Percentiles rank a stretch among this genome's conserved stretches.
Evolutionary conservation across 139 green algal species (phyloP).

Genomic region (Marvania coccoides): DNA sequence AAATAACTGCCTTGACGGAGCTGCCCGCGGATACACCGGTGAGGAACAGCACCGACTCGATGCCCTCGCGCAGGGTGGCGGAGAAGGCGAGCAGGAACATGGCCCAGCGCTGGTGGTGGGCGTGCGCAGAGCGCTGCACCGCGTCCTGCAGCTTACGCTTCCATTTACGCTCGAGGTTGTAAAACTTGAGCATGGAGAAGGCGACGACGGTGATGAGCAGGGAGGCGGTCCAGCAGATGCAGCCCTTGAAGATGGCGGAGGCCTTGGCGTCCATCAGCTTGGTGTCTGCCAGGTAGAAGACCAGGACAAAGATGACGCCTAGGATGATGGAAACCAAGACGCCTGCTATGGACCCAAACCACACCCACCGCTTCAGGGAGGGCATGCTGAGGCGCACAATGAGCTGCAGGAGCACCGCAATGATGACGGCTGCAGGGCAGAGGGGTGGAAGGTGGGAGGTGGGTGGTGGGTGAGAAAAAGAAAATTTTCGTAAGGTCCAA

Average conservation of each 20-base stretch:
- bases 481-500: too few relatives aligned
- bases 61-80: conserved; percentile 36
- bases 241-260: conserved; percentile 38
- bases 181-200: conserved; percentile 50
- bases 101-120: conserved; percentile 9
- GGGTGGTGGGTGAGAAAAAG: too few relatives aligned
- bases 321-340: conserved; percentile 30
- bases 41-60: conserved; percentile 50
- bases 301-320: conserved; percentile 37
- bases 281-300: conserved; percentile 39
- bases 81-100: conserved; percentile 37
- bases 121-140: too few relatives aligned
- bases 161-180: conserved; percentile 49
- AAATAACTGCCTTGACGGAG: conserved; percentile 24
- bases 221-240: conserved; percentile 22
- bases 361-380: conserved; percentile 30
- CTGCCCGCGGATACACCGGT: conserved; percentile 25
- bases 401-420: conserved; percentile 43
- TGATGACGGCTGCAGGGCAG: too few relatives aligned
- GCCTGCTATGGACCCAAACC: conserved; percentile 30
- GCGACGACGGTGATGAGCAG: conserved; percentile 40
- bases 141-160: conserved; percentile 33
- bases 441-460: too few relatives aligned
- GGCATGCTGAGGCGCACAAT: conserved; percentile 31
- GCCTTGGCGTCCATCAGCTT: conserved; percentile 22